phyloP scores from a whole-genome alignment of 116 monocot genomes.

The Zostera marina region DNA sequence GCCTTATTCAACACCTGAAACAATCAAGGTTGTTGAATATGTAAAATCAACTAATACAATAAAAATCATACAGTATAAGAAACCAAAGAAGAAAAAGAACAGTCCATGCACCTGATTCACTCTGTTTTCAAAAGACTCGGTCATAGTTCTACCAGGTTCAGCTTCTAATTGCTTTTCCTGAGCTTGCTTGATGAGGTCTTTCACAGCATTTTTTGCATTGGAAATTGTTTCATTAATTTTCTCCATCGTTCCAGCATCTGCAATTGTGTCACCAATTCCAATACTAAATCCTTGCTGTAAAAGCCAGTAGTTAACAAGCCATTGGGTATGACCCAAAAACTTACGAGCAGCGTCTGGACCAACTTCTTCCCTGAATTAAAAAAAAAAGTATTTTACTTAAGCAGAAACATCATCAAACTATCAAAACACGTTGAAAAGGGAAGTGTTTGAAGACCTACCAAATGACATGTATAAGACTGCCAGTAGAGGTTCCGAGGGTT shows the following conservation, averaged over 20 bases:
- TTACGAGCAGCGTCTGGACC: conserved; percentile 97
- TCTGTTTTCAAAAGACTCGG: conserved; percentile 96
- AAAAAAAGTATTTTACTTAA: background rate
- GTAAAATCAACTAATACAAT: background rate
- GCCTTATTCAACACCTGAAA: conserved; percentile 92
- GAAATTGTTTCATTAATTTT: conserved; percentile 93
- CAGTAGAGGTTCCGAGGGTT: conserved; percentile 71
- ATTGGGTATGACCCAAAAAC: conserved; percentile 90
- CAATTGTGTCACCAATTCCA: conserved; percentile 97
- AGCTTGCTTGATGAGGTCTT: conserved; percentile 71
- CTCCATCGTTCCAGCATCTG: conserved; percentile 95
- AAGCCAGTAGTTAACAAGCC: conserved; percentile 99
- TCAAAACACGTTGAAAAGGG: background rate
- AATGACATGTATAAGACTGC: conserved; percentile 95
- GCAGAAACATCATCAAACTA: background rate
- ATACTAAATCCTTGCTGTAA: conserved; percentile 91
- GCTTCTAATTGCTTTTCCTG: conserved; percentile 83
- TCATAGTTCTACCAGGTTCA: conserved; percentile 93
- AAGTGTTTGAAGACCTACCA: conserved; percentile 29
- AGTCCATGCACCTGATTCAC: conserved; percentile 62
- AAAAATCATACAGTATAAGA: background rate
- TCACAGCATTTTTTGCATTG: conserved; percentile 90
- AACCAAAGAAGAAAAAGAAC: background rate
- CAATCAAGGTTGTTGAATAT: conserved; percentile 6
- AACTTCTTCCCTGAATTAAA: conserved; percentile 83